A percentile compares a stretch with the other conserved stretches of the same genome.
These are phyloP conservation scores for Kazachstania sp. DNA, from an alignment of 1,139 yeast species.

Conservation along the genomic window DNA sequence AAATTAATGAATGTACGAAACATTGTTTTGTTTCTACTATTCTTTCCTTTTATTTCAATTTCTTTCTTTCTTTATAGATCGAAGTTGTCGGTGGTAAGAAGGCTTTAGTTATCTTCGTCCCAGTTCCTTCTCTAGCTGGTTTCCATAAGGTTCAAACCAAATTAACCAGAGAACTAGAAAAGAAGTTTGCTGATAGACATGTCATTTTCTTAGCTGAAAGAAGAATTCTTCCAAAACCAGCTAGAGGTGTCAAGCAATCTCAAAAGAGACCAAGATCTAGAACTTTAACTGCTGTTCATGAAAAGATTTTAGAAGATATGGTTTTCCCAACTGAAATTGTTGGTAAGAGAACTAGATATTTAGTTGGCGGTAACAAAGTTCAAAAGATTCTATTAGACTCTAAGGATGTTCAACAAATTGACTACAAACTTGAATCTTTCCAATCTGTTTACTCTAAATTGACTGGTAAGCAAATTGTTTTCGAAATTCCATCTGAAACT, in stretches of 20 bases:
- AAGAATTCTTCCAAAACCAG: constrained; percentile 97
- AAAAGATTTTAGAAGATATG: constrained; percentile 95
- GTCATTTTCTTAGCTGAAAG: constrained; percentile 99
- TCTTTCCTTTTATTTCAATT: not conserved
- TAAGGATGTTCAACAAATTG: constrained; percentile 95
- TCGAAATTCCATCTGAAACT: constrained; percentile 86
- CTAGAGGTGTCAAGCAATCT: constrained; percentile 79
- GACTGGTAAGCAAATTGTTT: constrained; percentile 99
- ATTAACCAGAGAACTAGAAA: constrained; percentile 99
- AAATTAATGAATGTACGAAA: not conserved
- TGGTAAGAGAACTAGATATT: constrained; percentile 99
- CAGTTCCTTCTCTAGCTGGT: constrained; percentile 85
- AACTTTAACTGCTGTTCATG: constrained; percentile 98
- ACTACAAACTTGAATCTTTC: constrained; percentile 99
- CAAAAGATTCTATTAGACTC: constrained; percentile 97
- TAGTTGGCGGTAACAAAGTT: constrained; percentile 98
- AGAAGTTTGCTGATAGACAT: constrained; percentile 99
- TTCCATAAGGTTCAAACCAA: constrained; percentile 97
- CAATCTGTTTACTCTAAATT: constrained; percentile 97
- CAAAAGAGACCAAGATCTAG: constrained; percentile 99
- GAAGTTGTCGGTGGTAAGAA: constrained; percentile 57
- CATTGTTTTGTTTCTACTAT: not conserved
- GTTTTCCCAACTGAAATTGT: constrained; percentile 99
- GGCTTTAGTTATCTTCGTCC: constrained; percentile 97
- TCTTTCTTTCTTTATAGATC: not conserved